Percentiles rank a stretch among this genome's conserved stretches.
phyloP scores from a whole-genome alignment of 1,284 basidiomycete species.

The Austroboletus novae-zelandiae region DNA sequence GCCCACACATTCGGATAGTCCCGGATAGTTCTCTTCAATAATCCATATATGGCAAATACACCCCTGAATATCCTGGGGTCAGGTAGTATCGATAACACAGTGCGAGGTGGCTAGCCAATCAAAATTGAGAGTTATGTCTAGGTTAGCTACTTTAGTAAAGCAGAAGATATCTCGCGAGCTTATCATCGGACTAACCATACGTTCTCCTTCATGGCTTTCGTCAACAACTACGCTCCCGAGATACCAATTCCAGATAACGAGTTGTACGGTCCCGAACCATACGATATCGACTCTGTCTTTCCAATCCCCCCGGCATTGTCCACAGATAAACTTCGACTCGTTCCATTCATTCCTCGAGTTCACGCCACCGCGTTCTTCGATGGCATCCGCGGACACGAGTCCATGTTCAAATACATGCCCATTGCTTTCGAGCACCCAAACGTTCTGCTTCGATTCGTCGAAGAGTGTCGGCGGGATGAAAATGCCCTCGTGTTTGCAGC shows the following conservation, averaged over 20 bases:
- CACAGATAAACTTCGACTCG: constrained; percentile 18
- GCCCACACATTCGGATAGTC: too few relatives aligned
- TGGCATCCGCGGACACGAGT: constrained; percentile 19
- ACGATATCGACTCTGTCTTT: constrained; percentile 23
- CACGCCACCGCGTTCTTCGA: constrained; percentile 21
- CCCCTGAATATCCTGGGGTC: too few relatives aligned
- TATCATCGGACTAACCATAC: too few relatives aligned
- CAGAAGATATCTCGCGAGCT: too few relatives aligned
- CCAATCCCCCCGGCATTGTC: constrained; percentile 9
- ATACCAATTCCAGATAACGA: constrained; percentile 11
- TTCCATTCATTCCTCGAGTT: constrained; percentile 21
- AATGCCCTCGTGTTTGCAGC: constrained; percentile 42
- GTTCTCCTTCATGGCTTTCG: not conserved
- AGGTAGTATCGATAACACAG: too few relatives aligned
- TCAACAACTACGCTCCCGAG: constrained; percentile 13
- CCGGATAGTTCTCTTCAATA: too few relatives aligned
- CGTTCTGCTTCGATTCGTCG: constrained; percentile 15
- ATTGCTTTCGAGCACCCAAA: constrained; percentile 12
- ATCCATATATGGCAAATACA: too few relatives aligned
- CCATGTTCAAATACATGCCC: constrained; percentile 21
- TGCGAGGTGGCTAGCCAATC: too few relatives aligned
- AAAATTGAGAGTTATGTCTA: too few relatives aligned
- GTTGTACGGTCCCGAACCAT: constrained; percentile 26
- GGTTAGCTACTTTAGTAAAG: too few relatives aligned
- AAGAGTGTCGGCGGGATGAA: constrained; percentile 8